A percentile compares a stretch with the other conserved stretches of the same genome.
Conservation (phyloP, 2,329 filamentous ascomycete species). For the Monosporascus sp. region DNA sequence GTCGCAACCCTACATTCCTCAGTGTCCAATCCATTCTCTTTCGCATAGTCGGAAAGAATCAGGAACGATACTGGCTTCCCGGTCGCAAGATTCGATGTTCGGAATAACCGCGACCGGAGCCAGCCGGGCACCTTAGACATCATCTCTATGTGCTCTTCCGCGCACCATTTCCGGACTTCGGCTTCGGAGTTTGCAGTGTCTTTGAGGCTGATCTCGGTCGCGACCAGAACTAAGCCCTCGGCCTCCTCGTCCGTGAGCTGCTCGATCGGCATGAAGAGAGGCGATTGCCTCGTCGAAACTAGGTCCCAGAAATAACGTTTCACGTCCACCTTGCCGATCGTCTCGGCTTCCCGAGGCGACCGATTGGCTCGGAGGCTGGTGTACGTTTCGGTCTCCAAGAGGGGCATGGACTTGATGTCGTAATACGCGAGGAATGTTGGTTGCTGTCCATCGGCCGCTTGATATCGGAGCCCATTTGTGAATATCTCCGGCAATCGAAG, state of each 20-base stretch:
- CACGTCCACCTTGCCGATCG: slow-evolving; percentile 55
- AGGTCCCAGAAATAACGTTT: slow-evolving; percentile 67
- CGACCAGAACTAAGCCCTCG: slow-evolving; percentile 55
- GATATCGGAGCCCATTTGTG: slow-evolving; percentile 73
- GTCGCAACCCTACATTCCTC: slow-evolving; percentile 58
- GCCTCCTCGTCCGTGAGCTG: slow-evolving; percentile 52
- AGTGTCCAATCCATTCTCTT: slow-evolving; percentile 60
- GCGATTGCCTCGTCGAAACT: slow-evolving; percentile 48
- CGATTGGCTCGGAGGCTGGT: slow-evolving; percentile 55
- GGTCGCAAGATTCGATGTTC: slow-evolving; percentile 54
- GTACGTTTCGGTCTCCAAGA: slow-evolving; percentile 66
- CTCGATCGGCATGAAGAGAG: slow-evolving; percentile 56
- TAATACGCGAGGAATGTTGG: slow-evolving; percentile 77
- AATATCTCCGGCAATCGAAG: slow-evolving; percentile 70
- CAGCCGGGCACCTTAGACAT: slow-evolving; percentile 72
- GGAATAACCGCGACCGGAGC: slow-evolving; percentile 66
- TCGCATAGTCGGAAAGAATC: slow-evolving; percentile 66
- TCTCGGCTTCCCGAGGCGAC: slow-evolving; percentile 47
- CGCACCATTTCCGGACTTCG: slow-evolving; percentile 63
- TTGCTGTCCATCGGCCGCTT: slow-evolving; percentile 53
- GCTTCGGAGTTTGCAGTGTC: slow-evolving; percentile 42
- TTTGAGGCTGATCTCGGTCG: slow-evolving; percentile 53
- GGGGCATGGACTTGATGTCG: slow-evolving; percentile 70
- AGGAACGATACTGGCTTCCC: slow-evolving; percentile 52
- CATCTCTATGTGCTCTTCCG: slow-evolving; percentile 68